phyloP scores from a whole-genome alignment of 495 filamentous ascomycete genomes.

The Filosporella fistucella region DNA sequence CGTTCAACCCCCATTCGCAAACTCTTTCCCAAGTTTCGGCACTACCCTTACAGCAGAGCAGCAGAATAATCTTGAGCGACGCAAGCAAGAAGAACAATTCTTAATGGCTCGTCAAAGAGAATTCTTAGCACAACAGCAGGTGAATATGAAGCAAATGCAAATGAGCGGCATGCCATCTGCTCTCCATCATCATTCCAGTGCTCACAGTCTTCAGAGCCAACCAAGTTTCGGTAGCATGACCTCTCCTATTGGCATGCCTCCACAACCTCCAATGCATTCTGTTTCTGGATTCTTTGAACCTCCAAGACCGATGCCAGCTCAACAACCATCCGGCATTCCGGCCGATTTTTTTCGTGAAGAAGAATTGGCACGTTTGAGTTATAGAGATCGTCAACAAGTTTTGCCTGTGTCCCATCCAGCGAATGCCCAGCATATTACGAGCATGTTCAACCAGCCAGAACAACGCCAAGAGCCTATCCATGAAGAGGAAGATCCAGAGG shows the following conservation, averaged over 20 bases:
- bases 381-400: slow-evolving; percentile 29
- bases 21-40: slow-evolving; percentile 94
- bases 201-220: slow-evolving; percentile 92
- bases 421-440: slow-evolving; percentile 22
- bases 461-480: slow-evolving; percentile 32
- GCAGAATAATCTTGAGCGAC: slow-evolving; percentile 90
- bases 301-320: slow-evolving; percentile 26
- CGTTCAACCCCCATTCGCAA: slow-evolving; percentile 91
- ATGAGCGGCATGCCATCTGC: slow-evolving; percentile 54
- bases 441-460: slow-evolving; percentile 43
- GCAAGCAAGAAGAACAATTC: slow-evolving; percentile 98
- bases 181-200: slow-evolving; percentile 90
- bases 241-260: slow-evolving; percentile 74
- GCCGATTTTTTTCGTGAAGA: slow-evolving; percentile 46
- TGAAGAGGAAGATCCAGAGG: slow-evolving; percentile 41
- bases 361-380: slow-evolving; percentile 30
- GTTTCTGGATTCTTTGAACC: slow-evolving; percentile 67
- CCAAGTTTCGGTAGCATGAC: slow-evolving; percentile 91
- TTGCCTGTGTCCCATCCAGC: slow-evolving; percentile 20
- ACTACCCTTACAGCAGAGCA: slow-evolving; percentile 95
- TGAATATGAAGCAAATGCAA: slow-evolving; percentile 70
- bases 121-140: slow-evolving; percentile 81
- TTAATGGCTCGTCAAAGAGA: slow-evolving; percentile 93
- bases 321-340: slow-evolving; percentile 16
- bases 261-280: slow-evolving; percentile 62